phyloP scores from a whole-genome alignment of 768 basidiomycete genomes.

The Trametes coccinea region DNA sequence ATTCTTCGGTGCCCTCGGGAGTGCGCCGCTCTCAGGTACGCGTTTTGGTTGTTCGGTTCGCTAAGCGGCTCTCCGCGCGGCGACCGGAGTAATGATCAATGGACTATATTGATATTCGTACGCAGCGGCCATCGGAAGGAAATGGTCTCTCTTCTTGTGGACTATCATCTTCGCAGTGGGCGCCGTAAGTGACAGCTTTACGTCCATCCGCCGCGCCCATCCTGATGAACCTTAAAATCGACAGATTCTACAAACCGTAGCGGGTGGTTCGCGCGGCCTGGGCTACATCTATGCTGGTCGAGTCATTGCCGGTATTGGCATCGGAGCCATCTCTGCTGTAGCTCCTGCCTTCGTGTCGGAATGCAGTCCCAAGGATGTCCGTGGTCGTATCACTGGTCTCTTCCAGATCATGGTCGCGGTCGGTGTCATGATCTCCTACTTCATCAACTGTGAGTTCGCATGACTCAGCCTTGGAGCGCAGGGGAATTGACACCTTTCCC shows the following conservation, averaged over 20 bases:
- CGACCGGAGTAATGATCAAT: not conserved
- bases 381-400: conserved; percentile 81
- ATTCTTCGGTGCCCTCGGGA: conserved; percentile 82
- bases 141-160: conserved; percentile 60
- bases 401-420: conserved; percentile 88
- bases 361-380: conserved; percentile 82
- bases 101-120: not conserved
- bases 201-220: not conserved
- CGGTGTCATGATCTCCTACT: conserved; percentile 86
- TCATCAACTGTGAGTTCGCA: conserved; percentile 64
- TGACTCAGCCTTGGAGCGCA: not conserved
- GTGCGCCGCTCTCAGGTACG: conserved; percentile 67
- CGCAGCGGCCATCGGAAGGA: conserved; percentile 65
- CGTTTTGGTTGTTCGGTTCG: conserved; percentile 22
- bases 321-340: conserved; percentile 82
- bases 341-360: conserved; percentile 87
- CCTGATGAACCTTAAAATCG: not conserved
- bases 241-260: conserved; percentile 71
- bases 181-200: conserved; percentile 48
- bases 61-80: not conserved
- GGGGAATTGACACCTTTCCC: not conserved
- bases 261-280: conserved; percentile 56
- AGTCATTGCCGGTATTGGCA: conserved; percentile 76
- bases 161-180: conserved; percentile 67
- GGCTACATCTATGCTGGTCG: conserved; percentile 79